A percentile compares a stretch with the other conserved stretches of the same genome.
Evolutionary conservation across 192 early-diverging fungal genomes (phyloP).

Genomic region (Paraglomus brasilianum): DNA sequence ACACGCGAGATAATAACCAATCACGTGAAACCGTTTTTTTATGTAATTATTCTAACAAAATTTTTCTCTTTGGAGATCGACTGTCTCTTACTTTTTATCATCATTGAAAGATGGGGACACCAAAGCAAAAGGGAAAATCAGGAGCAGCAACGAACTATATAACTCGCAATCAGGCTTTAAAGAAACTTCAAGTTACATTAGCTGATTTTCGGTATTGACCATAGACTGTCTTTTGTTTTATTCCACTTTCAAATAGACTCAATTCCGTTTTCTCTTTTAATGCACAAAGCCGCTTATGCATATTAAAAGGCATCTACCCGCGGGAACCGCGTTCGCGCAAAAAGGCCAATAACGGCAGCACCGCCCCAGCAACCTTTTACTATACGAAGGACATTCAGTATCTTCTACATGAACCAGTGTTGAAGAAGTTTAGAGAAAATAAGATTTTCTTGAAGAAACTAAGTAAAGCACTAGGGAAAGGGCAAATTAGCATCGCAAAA

Average conservation of each 20-base stretch:
- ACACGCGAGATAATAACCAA: too few relatives aligned
- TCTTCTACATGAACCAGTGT: conserved; percentile 90
- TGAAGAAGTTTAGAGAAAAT: conserved; percentile 91
- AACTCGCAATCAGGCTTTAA: conserved; percentile 84
- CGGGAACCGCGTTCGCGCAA: conserved; percentile 92
- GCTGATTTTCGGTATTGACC: conserved; percentile 80
- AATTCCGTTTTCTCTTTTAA: background rate
- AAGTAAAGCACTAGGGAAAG: conserved; percentile 80
- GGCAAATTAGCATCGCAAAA: conserved; percentile 75
- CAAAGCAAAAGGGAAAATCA: conserved; percentile 82
- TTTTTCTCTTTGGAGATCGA: conserved; percentile 10
- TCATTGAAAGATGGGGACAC: conserved; percentile 52
- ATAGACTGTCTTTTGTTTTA: background rate
- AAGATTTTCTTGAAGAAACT: conserved; percentile 86
- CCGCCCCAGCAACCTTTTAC: conserved; percentile 84
- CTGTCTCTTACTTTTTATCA: background rate
- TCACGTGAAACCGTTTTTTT: background rate
- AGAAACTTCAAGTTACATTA: conserved; percentile 92
- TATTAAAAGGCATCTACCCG: conserved; percentile 98
- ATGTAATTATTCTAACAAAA: conserved; percentile 18
- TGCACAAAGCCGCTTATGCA: conserved; percentile 80
- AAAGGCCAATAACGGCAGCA: conserved; percentile 88
- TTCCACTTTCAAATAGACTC: background rate
- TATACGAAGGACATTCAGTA: conserved; percentile 96
- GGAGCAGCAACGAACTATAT: conserved; percentile 91